Percentiles rank a stretch among this genome's conserved stretches.
Conservation (phyloP, 202 grass and related monocot species). For the Setaria viridis region DNA sequence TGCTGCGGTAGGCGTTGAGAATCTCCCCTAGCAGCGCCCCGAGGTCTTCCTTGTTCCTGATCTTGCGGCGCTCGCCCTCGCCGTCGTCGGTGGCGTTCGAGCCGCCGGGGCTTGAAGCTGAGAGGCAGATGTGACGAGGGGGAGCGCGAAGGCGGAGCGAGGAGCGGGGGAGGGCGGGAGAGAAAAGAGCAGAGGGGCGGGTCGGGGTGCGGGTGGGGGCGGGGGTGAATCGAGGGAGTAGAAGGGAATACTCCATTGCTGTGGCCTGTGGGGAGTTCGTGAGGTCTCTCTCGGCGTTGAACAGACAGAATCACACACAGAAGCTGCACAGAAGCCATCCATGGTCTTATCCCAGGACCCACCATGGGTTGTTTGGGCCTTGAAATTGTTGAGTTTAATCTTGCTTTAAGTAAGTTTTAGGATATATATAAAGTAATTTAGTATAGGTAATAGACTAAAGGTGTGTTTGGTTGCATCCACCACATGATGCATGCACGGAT, state of each 20-base stretch:
- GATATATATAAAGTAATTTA: too few species aligned
- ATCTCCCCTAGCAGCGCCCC: constrained; percentile 12
- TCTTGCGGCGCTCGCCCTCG: neutral
- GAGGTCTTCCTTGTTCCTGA: constrained; percentile 7
- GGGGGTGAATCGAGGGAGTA: constrained; percentile 16
- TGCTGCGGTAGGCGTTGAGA: constrained; percentile 37
- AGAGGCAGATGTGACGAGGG: constrained; percentile 14
- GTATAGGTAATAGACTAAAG: too few species aligned
- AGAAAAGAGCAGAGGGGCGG: neutral
- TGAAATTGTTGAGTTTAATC: neutral
- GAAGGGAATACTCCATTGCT: constrained; percentile 40
- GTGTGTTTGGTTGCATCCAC: too few species aligned
- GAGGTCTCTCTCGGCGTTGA: neutral
- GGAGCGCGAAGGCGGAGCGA: constrained; percentile 1
- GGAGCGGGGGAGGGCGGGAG: neutral
- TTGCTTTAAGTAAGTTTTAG: too few species aligned
- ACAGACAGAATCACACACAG: too few species aligned
- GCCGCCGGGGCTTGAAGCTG: neutral
- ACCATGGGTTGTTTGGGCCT: neutral
- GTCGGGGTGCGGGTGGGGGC: neutral
- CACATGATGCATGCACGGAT: too few species aligned
- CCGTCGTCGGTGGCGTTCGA: constrained; percentile 15
- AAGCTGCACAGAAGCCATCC: neutral
- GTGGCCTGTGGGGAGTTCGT: neutral
- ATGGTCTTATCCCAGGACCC: neutral